Evolutionary conservation across 306 rosid genomes (phyloP).

Genomic region (Cucurbita argyrosperma): DNA sequence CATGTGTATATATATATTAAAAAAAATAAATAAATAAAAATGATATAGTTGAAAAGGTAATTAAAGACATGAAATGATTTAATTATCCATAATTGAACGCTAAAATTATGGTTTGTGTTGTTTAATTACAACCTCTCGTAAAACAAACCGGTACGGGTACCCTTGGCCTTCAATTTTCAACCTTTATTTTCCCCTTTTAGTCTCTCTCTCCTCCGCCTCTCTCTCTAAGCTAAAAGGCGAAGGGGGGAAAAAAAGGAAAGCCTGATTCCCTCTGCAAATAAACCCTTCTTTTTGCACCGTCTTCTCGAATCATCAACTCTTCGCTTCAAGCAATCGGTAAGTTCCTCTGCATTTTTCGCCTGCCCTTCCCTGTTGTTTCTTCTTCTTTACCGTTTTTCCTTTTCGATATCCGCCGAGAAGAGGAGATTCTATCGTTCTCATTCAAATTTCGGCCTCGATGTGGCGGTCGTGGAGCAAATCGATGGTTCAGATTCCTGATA

Average conservation of each 20-base stretch:
- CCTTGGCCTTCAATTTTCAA: constrained; percentile 3
- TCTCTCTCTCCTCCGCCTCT: not conserved
- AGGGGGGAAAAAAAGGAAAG: constrained; percentile 2
- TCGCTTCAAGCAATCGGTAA: constrained; percentile 25
- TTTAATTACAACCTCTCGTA: constrained; percentile 11
- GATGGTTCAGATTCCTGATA: constrained; percentile 40
- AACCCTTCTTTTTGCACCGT: constrained; percentile 14
- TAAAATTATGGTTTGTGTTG: not conserved
- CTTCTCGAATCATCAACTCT: constrained; percentile 22
- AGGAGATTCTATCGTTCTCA: not conserved
- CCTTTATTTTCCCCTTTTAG: not conserved
- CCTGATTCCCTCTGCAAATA: constrained; percentile 7
- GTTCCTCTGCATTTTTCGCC: not conserved
- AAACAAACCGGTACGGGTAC: constrained; percentile 10
- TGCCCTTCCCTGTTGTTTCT: not conserved
- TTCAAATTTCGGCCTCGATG: constrained; percentile 40
- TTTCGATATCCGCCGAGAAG: not conserved
- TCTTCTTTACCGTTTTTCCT: not conserved
- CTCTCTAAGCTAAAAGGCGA: constrained; percentile 1
- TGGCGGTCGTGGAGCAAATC: constrained; percentile 75
- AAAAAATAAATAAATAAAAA: too few relatives aligned
- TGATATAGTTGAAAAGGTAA: too few relatives aligned
- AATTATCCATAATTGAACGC: not conserved
- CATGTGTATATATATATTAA: too few relatives aligned
- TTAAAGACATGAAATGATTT: too few relatives aligned